Conservation (phyloP, 192 early-diverging fungal species). For the Dispira parvispora region DNA sequence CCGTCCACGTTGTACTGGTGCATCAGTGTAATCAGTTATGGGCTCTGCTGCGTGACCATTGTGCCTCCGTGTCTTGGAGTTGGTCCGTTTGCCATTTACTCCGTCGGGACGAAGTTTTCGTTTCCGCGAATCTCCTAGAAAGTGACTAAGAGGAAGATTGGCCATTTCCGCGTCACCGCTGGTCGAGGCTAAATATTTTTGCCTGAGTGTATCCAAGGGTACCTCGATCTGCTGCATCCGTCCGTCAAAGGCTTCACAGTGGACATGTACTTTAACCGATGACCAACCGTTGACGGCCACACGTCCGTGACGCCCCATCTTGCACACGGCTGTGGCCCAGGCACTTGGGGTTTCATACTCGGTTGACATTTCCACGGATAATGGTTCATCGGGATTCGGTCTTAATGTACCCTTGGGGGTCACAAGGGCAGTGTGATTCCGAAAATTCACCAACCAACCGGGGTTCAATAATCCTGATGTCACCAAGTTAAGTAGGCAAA, state of each 20-base stretch:
- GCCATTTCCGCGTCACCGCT: slow-evolving; percentile 8
- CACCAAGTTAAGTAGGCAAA: slow-evolving; percentile 1
- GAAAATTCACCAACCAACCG: neutral
- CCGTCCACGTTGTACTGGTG: no score
- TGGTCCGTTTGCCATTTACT: no score
- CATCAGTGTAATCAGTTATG: no score
- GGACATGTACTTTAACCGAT: slow-evolving; percentile 30
- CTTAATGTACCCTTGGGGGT: neutral
- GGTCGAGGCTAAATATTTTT: slow-evolving; percentile 18
- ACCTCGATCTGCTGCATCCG: slow-evolving; percentile 14
- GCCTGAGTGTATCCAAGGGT: slow-evolving; percentile 19
- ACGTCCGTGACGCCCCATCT: slow-evolving; percentile 23
- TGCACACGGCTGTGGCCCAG: slow-evolving; percentile 43
- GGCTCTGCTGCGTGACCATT: no score
- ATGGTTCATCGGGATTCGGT: neutral
- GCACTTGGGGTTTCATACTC: slow-evolving; percentile 43
- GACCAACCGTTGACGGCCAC: slow-evolving; percentile 53
- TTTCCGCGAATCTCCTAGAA: slow-evolving; percentile 4
- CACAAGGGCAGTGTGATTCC: neutral
- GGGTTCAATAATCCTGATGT: neutral
- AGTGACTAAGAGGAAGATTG: slow-evolving; percentile 1
- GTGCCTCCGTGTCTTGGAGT: no score
- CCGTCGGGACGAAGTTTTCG: neutral
- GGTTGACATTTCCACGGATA: slow-evolving; percentile 15
- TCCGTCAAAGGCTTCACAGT: slow-evolving; percentile 13